phyloP scores from a whole-genome alignment of 257 asterid species.

The Capsicum chinense region DNA sequence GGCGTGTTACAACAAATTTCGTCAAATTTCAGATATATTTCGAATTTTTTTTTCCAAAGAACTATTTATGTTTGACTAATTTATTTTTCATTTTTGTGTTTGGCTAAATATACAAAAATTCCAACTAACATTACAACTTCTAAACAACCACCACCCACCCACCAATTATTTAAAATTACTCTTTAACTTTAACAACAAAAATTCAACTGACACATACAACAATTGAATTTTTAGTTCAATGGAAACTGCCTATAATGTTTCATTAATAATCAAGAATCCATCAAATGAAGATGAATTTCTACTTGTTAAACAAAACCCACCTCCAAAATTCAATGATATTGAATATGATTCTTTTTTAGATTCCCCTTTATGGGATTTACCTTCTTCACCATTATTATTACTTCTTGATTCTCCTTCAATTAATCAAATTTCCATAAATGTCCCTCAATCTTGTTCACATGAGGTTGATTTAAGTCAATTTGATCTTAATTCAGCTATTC shows the following conservation, averaged over 20 bases:
- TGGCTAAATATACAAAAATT: no score
- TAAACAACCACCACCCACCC: neutral
- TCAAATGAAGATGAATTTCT: slow-evolving; percentile 56
- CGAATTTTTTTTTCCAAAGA: no score
- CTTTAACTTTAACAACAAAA: neutral
- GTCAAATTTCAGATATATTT: no score
- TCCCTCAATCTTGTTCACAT: slow-evolving; percentile 35
- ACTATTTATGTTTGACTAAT: no score
- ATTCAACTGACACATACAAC: neutral
- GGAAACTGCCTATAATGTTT: slow-evolving; percentile 52
- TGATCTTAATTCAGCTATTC: slow-evolving; percentile 65
- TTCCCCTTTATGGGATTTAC: slow-evolving; percentile 93
- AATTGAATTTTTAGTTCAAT: slow-evolving; percentile 33
- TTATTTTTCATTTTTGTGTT: no score
- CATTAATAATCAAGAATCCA: slow-evolving; percentile 64
- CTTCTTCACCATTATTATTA: slow-evolving; percentile 53
- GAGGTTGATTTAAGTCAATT: slow-evolving; percentile 46
- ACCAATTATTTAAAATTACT: neutral
- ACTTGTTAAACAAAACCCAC: slow-evolving; percentile 69
- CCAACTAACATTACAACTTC: neutral
- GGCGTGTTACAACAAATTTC: no score
- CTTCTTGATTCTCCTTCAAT: slow-evolving; percentile 30
- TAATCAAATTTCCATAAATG: slow-evolving; percentile 41
- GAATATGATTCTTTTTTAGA: slow-evolving; percentile 79
- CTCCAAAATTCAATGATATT: slow-evolving; percentile 72